Conservation (phyloP, 495 filamentous ascomycete genomes). For the Penicillium odoratum region DNA sequence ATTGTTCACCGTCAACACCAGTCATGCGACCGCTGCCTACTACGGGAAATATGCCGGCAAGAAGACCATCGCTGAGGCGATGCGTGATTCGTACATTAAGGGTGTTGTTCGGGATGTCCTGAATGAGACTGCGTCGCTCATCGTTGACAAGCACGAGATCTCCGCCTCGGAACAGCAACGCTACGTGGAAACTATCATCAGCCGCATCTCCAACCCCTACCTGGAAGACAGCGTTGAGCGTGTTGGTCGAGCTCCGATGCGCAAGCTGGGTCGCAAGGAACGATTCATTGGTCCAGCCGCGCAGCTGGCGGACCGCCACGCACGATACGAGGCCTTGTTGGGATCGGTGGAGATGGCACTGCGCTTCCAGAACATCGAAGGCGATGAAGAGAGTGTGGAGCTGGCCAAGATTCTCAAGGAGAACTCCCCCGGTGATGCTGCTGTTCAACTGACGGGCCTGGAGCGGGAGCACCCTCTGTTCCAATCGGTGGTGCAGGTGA, state of each 20-base stretch:
- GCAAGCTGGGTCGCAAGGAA: slow-evolving; percentile 90
- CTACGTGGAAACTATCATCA: slow-evolving; percentile 90
- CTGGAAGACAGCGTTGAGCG: slow-evolving; percentile 91
- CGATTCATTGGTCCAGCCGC: slow-evolving; percentile 92
- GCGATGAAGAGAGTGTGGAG: slow-evolving; percentile 80
- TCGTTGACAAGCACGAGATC: slow-evolving; percentile 84
- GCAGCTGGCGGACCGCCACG: slow-evolving; percentile 74
- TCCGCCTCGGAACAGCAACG: slow-evolving; percentile 71
- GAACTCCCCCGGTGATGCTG: slow-evolving; percentile 62
- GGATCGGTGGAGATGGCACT: slow-evolving; percentile 82
- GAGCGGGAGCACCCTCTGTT: slow-evolving; percentile 72
- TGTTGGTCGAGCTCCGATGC: slow-evolving; percentile 89
- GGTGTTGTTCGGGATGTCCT: slow-evolving; percentile 72
- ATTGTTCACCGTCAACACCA: slow-evolving; percentile 98
- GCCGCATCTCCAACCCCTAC: slow-evolving; percentile 91
- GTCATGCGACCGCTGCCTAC: slow-evolving; percentile 96
- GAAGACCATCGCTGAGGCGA: slow-evolving; percentile 80
- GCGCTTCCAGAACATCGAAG: slow-evolving; percentile 88
- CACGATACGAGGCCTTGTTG: slow-evolving; percentile 67
- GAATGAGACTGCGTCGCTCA: slow-evolving; percentile 78
- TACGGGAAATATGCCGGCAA: slow-evolving; percentile 83
- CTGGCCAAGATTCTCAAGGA: slow-evolving; percentile 80
- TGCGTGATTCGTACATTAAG: slow-evolving; percentile 68
- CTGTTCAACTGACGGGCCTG: slow-evolving; percentile 74
- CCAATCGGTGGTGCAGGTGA: slow-evolving; percentile 65